These are phyloP conservation scores for Prosopis cineraria DNA, from an alignment of 306 rosid genomes.

Conservation along the genomic window DNA sequence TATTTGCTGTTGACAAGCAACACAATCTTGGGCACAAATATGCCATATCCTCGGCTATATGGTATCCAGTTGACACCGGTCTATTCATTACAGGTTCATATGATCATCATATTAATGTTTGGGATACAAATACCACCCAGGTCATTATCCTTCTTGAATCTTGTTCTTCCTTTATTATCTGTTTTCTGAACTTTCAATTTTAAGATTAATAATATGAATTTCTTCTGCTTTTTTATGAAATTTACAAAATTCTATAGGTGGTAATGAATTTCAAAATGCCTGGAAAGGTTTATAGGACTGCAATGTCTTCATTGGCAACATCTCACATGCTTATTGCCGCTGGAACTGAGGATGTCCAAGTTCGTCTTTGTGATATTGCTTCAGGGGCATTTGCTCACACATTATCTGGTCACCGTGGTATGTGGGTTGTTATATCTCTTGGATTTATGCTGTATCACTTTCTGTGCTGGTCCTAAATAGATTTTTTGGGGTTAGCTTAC, in stretches of 20 bases:
- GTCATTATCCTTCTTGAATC: slow-evolving; percentile 31
- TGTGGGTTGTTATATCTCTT: slow-evolving; percentile 4
- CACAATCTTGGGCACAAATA: slow-evolving; percentile 71
- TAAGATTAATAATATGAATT: neutral
- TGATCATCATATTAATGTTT: slow-evolving; percentile 85
- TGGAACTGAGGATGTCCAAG: slow-evolving; percentile 97
- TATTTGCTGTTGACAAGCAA: slow-evolving; percentile 69
- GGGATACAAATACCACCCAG: slow-evolving; percentile 96
- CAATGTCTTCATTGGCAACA: slow-evolving; percentile 87
- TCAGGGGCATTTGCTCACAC: slow-evolving; percentile 94
- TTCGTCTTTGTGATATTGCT: slow-evolving; percentile 94
- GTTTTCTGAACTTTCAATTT: neutral
- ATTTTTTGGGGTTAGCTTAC: neutral
- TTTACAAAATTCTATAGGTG: slow-evolving; percentile 47
- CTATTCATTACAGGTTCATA: slow-evolving; percentile 83
- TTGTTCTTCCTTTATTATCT: neutral
- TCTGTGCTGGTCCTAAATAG: neutral
- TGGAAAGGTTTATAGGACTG: slow-evolving; percentile 84
- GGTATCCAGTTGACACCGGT: slow-evolving; percentile 95
- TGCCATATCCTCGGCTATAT: slow-evolving; percentile 82
- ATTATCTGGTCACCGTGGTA: slow-evolving; percentile 94
- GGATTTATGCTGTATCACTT: neutral
- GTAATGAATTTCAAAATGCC: slow-evolving; percentile 86
- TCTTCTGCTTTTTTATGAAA: neutral
- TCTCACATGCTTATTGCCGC: slow-evolving; percentile 91